These are phyloP conservation scores for bread wheat (Triticum aestivum) DNA, from an alignment of 176 grass and related monocot genomes.

Conservation along the genomic window IWGSC_CS_RefSeq_v2.1 NC_057802.1:587599098-587599597, in stretches of 20 bases:
- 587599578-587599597: background rate
- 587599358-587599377: background rate
- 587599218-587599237: background rate
- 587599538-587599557: too few species aligned
- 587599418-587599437: background rate
- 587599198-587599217: background rate
- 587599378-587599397: background rate
- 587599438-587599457: constrained; percentile 28
- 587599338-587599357: too few species aligned
- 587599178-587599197: constrained; percentile 8
- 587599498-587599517: background rate
- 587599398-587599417: background rate
- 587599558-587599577: constrained; percentile 18
- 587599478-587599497: background rate
- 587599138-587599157: constrained; percentile 18
- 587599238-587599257: background rate
- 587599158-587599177: background rate
- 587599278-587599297: background rate
- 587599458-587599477: background rate
- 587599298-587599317: too few species aligned
- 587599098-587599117: background rate
- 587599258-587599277: background rate
- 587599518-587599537: too few species aligned
- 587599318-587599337: too few species aligned
- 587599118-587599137: constrained; percentile 13